Percentiles rank a stretch among this genome's conserved stretches.
Conservation (phyloP, 2,329 filamentous ascomycete species). For the Fusarium sp. region DNA sequence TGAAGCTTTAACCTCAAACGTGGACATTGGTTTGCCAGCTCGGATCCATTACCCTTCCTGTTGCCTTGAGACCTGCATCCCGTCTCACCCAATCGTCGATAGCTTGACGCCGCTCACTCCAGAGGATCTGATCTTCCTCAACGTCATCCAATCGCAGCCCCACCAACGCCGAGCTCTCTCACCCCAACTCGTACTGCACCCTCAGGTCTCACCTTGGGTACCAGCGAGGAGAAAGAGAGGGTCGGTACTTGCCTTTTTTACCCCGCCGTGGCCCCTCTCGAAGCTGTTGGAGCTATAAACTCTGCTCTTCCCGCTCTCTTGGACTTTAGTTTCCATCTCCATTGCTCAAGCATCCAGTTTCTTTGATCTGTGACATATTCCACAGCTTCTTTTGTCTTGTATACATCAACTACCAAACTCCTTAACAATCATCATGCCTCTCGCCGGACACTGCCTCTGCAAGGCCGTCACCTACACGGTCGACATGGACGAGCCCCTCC, state of each 20-base stretch:
- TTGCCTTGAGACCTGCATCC: conserved; percentile 21
- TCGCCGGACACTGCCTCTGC: conserved; percentile 78
- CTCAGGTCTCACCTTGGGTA: conserved; percentile 17
- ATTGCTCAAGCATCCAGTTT: conserved; percentile 1
- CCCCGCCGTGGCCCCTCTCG: conserved; percentile 44
- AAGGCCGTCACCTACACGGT: conserved; percentile 77
- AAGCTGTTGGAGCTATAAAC: conserved; percentile 36
- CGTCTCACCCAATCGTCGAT: conserved; percentile 26
- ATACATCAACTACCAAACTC: background rate
- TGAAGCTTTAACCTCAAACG: too few species aligned
- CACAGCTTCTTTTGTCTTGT: conserved; percentile 9
- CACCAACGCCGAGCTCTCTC: conserved; percentile 37
- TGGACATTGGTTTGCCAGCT: too few species aligned
- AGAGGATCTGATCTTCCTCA: conserved; percentile 33
- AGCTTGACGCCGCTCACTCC: conserved; percentile 19
- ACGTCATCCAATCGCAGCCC: conserved; percentile 47
- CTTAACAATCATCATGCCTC: conserved; percentile 64
- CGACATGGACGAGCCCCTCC: conserved; percentile 62
- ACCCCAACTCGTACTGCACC: conserved; percentile 12
- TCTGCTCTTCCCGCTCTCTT: background rate
- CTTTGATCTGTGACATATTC: conserved; percentile 3
- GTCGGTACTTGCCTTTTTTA: conserved; percentile 37
- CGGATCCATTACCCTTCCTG: conserved; percentile 3
- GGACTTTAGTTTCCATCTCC: background rate
- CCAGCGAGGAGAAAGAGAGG: background rate